phyloP scores from a whole-genome alignment of 2,329 filamentous ascomycete genomes.

The Pleurostoma richardsiae region DNA sequence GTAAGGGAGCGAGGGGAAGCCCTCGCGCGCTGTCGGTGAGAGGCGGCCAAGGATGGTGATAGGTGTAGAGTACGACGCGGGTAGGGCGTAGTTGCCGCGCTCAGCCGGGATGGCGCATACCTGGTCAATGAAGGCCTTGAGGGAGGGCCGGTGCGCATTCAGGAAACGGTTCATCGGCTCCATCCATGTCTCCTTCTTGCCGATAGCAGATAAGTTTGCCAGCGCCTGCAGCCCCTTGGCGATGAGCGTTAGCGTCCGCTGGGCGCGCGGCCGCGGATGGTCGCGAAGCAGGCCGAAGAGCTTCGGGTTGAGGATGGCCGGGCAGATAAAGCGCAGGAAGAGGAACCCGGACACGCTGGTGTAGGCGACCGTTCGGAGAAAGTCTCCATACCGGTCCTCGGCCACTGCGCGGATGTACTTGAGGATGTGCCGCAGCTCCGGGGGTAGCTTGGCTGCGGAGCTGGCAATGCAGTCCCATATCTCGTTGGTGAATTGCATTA shows the following conservation, averaged over 20 bases:
- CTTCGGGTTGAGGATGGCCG: constrained; percentile 92
- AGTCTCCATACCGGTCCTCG: constrained; percentile 91
- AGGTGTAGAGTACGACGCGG: constrained; percentile 87
- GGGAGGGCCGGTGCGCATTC: constrained; percentile 65
- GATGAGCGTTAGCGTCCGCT: constrained; percentile 85
- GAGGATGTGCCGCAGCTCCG: constrained; percentile 79
- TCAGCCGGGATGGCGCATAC: constrained; percentile 80
- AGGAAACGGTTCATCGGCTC: constrained; percentile 95
- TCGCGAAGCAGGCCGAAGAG: constrained; percentile 81
- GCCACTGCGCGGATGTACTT: constrained; percentile 89
- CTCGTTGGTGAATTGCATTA: constrained; percentile 72
- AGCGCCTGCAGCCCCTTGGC: constrained; percentile 89
- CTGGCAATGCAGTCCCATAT: constrained; percentile 79
- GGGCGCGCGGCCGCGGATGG: constrained; percentile 75
- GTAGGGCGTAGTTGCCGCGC: constrained; percentile 57
- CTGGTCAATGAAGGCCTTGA: constrained; percentile 82
- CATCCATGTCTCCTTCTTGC: constrained; percentile 98
- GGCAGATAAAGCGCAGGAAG: constrained; percentile 92
- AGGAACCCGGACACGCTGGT: constrained; percentile 94
- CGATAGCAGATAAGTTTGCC: constrained; percentile 86
- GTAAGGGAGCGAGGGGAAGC: constrained; percentile 88
- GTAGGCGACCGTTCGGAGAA: constrained; percentile 81
- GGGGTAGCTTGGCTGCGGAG: constrained; percentile 70
- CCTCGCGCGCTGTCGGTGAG: constrained; percentile 76
- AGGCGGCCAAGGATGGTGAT: constrained; percentile 83